Base-by-base conservation (phyloP, 495 filamentous ascomycete genomes). In the Aspergillus carlsbadensis region DNA sequence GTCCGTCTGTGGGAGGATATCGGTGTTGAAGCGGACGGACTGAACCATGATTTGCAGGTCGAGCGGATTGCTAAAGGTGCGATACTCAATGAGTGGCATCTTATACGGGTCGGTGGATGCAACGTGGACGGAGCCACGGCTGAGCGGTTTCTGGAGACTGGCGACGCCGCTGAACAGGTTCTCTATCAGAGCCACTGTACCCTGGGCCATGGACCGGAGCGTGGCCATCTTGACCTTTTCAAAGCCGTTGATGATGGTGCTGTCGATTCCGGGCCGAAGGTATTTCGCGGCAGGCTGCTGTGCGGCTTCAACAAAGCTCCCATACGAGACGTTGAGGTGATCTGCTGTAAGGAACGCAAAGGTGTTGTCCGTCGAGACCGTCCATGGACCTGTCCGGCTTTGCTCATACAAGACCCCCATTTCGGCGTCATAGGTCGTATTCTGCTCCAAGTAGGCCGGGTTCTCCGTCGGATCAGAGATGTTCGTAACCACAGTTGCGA, bases 61-160 rank as follows among this genome's bases (percentile, higher is more conserved):
- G 14, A 45, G 15, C 26, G 51, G 51, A 24, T 45, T 44, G 21
- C 26, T 54, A n/a, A 54, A 45, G 5, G 39, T 15, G 1, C 51
- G 51, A 26, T 35, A 45, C 10, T 54, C 29, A 2, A 54, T 26
- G 2, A 44, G 51, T 6, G 51, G 51, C 40, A 45, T 44, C 0
- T 17, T 14, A 20, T 44, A 36, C 14, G 51, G 51, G 20, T 54
- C 40, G 1, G 40, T 11, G 10, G 51, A 54, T 0, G 51, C 15
- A 3, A 18, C 29, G 39, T 43, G 51, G 51, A 44, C 20, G 2
- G 51, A 45, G 0, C 51, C 51, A 1, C 51, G 24, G 11, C 40
- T 45, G 2, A 54, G 20, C 2, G 51, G 51, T 21, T 54, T 44
- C 51, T 45, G 39, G 15, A 54, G 51, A 43, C 39, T 14, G 39